phyloP scores from a whole-genome alignment of 495 filamentous ascomycete genomes.

The Talaromyces liani region DNA sequence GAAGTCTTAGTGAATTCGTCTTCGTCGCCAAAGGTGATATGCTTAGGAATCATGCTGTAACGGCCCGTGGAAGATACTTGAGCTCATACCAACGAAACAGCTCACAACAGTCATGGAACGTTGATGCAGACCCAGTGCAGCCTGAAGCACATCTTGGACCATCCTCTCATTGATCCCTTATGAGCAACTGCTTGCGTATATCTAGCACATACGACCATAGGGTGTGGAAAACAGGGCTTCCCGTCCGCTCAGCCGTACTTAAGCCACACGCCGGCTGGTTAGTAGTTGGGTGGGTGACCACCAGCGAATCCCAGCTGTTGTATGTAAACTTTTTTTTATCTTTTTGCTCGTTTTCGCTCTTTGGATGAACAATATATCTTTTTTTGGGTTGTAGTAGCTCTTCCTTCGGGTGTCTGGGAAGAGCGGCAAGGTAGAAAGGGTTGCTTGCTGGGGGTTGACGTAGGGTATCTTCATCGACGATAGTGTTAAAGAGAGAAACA shows the following conservation, averaged over 20 bases:
- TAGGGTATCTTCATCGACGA: not conserved
- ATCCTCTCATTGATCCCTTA: not conserved
- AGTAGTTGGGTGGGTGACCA: not conserved
- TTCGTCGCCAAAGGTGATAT: not conserved
- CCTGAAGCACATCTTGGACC: too few relatives aligned
- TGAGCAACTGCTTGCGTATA: not conserved
- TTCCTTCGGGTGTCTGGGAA: not conserved
- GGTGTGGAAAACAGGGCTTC: not conserved
- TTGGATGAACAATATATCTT: not conserved
- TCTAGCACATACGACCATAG: not conserved
- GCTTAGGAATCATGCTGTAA: not conserved
- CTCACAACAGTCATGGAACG: not conserved
- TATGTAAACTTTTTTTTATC: not conserved
- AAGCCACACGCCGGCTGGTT: not conserved
- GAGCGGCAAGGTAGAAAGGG: not conserved
- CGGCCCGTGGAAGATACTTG: not conserved
- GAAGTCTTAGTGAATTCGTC: not conserved
- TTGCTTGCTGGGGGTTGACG: not conserved
- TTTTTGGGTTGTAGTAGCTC: not conserved
- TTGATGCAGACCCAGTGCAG: not conserved
- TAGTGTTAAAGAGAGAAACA: not conserved
- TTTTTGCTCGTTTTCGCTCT: not conserved
- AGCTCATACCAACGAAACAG: not conserved
- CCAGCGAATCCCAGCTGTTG: not conserved
- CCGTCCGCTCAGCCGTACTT: not conserved